phyloP scores from a whole-genome alignment of 148 eudicot genomes.

The Cornus suecica region DNA sequence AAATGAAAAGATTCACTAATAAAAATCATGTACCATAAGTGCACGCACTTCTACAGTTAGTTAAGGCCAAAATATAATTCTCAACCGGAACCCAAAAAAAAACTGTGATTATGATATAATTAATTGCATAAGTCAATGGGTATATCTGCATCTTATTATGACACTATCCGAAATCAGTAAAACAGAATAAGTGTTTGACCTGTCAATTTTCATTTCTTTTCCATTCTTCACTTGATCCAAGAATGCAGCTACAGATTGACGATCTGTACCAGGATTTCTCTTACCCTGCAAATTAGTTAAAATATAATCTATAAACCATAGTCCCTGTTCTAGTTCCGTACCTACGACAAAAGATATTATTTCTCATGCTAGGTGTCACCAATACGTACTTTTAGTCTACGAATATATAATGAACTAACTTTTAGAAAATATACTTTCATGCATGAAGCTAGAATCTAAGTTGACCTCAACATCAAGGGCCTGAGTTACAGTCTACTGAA shows the following conservation, averaged over 20 bases:
- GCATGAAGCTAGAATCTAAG: not conserved
- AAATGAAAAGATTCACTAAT: not conserved
- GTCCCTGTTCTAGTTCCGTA: not conserved
- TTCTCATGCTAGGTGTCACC: not conserved
- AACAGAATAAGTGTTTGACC: slow-evolving; percentile 21
- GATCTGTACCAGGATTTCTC: slow-evolving; percentile 50
- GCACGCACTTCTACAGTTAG: not conserved
- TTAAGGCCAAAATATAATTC: not conserved
- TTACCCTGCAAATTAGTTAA: slow-evolving; percentile 34
- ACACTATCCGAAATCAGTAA: not conserved
- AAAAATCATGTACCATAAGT: not conserved
- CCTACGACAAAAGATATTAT: not conserved
- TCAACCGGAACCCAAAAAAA: not conserved
- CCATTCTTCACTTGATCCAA: slow-evolving; percentile 41
- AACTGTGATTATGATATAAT: too few species aligned
- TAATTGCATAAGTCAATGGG: too few species aligned
- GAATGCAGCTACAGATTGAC: slow-evolving; percentile 39
- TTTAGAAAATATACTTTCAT: not conserved
- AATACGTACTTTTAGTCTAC: not conserved
- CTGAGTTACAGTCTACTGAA: not conserved
- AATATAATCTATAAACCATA: not conserved
- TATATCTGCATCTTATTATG: too few species aligned
- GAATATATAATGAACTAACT: not conserved
- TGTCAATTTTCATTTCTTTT: slow-evolving; percentile 53
- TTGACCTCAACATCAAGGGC: not conserved